Base-by-base conservation (phyloP, 73 alveolate genomes). In the Symbiodinium pilosum region DNA sequence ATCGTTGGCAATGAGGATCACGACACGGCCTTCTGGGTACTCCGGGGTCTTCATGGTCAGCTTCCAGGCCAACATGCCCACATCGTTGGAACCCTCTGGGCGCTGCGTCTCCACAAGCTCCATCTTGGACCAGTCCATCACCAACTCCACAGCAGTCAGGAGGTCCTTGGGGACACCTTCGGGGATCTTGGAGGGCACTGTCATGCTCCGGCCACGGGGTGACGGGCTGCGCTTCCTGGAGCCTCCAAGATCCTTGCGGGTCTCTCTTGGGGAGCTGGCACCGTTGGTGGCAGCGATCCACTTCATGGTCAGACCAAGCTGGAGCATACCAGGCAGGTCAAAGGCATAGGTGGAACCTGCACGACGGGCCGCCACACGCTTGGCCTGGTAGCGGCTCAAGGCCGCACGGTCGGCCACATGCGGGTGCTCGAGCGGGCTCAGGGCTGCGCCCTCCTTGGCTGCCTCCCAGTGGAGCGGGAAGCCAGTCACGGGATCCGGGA, bases 311-410 rank as follows among this genome's bases (percentile, higher is more conserved):
- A 91, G 40, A 18, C 88, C 97, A 40, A 91, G 47, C 39, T 91
- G 87, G 73, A 91, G 68, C 87, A 91, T 91, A 14, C 97, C 97
- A 32, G 47, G 47, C 14, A 77, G 47, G 54, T 77, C 54, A 52
- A 24, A 77, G 77, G 97, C 97, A 39, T 93, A 93, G 93, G 93
- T 93, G 75, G 93, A 83, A 43, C 99, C 99, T 16, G 93, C 99
- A 12, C 88, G 75, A 6, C 99, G 99, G n/a, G 99, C 99, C 7
- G 99, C 99, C 93, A 56, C 92, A 1, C 93, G 98, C 84, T 93
- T 93, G 69, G 98, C 98, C 39, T 93, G 98, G 39, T 43, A 14
- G 59, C 21, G 59, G 6, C 21, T 47, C 59, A 47, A 14, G 81
- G 81, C 81, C 81, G 81, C 81, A 4, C 18, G 81, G 81, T 64